Evolutionary conservation across 208 protist genomes (phyloP), one percentile per base, ranked within the genome.

Genomic region (Vickermania spadyakhi): DNA sequence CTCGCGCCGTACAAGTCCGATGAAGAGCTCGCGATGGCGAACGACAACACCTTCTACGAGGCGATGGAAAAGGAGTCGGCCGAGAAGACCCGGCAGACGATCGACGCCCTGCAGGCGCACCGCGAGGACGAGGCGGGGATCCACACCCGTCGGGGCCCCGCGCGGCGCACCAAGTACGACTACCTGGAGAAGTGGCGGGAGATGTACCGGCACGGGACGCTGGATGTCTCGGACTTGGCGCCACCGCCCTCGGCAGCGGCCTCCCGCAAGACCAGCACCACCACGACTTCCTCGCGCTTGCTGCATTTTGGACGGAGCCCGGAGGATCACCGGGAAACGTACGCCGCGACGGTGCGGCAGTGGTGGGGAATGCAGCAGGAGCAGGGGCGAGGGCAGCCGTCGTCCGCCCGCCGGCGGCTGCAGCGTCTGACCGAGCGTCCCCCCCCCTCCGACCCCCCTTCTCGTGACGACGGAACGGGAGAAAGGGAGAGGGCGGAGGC

Each of bases 141-240:
- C 14, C 42, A 71, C 14, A 62, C 74, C n/a, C 58, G 58, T n/a
- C 60, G 76, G 22, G 81, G 83, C 23, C 31, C 80, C 0, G 91
- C 84, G 18, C 73, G 84, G 29, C 77, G 75, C 1, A 90, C 88
- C 29, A 93, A 91, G 73, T 84, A 90, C 63, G 89, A 96, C 64
- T 96, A 96, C 64, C 66, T 96, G 52, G 72, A 84, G 56, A 91
- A 91, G 66, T 96, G 85, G 82, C 62, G 84, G n/a, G 83, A 93
- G 53, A 96, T 96, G 89, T 96, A 96, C 66, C 81, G 79, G 2
- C 84, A 93, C 60, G 89, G 89, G 49, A 92, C 85, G 1, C 81
- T 96, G 27, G 89, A 96, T 52, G 86, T 70, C 1, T 84, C 89
- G 22, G 82, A 89, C n/a, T 18, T 45, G 11, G 36, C 36, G 11